Conservation (phyloP, 1,139 yeast genomes). For the Debaryomyces udenii region DNA sequence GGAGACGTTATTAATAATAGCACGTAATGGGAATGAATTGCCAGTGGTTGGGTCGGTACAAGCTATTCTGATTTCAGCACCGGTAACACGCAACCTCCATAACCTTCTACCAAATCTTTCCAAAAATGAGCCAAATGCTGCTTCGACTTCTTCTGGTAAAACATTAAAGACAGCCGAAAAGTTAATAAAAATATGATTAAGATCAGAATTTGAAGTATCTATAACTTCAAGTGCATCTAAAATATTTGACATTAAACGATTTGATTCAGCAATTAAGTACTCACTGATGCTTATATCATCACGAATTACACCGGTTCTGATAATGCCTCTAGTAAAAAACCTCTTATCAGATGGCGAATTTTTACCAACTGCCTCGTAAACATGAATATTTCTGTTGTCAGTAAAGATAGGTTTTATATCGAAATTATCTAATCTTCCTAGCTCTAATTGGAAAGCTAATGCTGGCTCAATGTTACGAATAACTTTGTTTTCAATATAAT, state of each 20-base stretch:
- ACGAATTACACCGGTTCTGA: slow-evolving; percentile 92
- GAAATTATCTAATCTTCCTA: slow-evolving; percentile 92
- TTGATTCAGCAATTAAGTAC: slow-evolving; percentile 93
- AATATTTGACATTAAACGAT: slow-evolving; percentile 92
- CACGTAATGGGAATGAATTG: slow-evolving; percentile 91
- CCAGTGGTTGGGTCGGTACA: slow-evolving; percentile 90
- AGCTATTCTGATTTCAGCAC: slow-evolving; percentile 96
- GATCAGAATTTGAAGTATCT: slow-evolving; percentile 92
- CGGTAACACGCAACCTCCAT: slow-evolving; percentile 95
- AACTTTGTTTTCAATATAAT: slow-evolving; percentile 79
- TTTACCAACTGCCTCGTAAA: slow-evolving; percentile 94
- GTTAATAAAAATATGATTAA: slow-evolving; percentile 95
- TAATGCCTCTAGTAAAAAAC: slow-evolving; percentile 95
- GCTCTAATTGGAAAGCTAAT: slow-evolving; percentile 93
- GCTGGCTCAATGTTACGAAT: slow-evolving; percentile 99
- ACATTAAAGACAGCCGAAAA: slow-evolving; percentile 94
- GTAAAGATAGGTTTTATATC: slow-evolving; percentile 93
- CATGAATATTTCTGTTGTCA: slow-evolving; percentile 96
- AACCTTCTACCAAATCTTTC: slow-evolving; percentile 97
- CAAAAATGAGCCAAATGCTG: slow-evolving; percentile 95
- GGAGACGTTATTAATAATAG: slow-evolving; percentile 91
- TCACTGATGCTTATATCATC: slow-evolving; percentile 93
- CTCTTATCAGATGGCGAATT: slow-evolving; percentile 92
- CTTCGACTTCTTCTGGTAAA: slow-evolving; percentile 93
- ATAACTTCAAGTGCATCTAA: slow-evolving; percentile 92